phyloP scores from a whole-genome alignment of 108 stramenopile species.

The Fistulifera pelliculosa region DNA sequence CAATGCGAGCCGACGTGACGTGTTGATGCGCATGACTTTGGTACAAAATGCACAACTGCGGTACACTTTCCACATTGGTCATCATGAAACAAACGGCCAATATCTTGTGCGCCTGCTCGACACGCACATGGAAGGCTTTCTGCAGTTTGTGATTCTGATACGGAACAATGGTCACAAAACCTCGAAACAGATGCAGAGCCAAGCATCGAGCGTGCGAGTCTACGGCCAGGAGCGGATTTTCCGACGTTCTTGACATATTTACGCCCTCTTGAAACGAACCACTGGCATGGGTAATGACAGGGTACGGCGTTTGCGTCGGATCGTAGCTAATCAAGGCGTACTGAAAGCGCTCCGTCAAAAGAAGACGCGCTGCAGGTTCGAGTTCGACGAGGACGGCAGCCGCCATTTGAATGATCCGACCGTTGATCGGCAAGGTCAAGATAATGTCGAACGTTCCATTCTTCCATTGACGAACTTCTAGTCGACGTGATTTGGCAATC shows the following conservation, averaged over 20 bases:
- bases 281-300: conserved; percentile 2
- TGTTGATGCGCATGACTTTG: conserved; percentile 63
- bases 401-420: conserved; percentile 43
- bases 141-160: conserved; percentile 2
- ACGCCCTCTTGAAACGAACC: neutral
- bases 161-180: conserved; percentile 50
- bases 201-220: conserved; percentile 60
- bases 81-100: conserved; percentile 44
- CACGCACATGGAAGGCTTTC: conserved; percentile 48
- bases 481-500: conserved; percentile 46
- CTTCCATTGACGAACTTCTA: conserved; percentile 42
- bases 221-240: conserved; percentile 56
- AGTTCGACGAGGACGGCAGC: conserved; percentile 29
- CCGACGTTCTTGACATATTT: conserved; percentile 8
- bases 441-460: neutral
- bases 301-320: neutral
- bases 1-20: conserved; percentile 21
- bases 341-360: conserved; percentile 58
- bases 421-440: conserved; percentile 44
- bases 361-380: conserved; percentile 33
- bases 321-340: conserved; percentile 68
- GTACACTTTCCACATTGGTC: conserved; percentile 14
- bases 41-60: conserved; percentile 64
- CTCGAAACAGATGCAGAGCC: conserved; percentile 68
- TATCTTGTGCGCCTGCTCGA: conserved; percentile 59